Evolutionary conservation across 1,139 yeast species (phyloP), one percentile per base, ranked within the genome.

Genomic region (Suhomyces bolitotheri): DNA sequence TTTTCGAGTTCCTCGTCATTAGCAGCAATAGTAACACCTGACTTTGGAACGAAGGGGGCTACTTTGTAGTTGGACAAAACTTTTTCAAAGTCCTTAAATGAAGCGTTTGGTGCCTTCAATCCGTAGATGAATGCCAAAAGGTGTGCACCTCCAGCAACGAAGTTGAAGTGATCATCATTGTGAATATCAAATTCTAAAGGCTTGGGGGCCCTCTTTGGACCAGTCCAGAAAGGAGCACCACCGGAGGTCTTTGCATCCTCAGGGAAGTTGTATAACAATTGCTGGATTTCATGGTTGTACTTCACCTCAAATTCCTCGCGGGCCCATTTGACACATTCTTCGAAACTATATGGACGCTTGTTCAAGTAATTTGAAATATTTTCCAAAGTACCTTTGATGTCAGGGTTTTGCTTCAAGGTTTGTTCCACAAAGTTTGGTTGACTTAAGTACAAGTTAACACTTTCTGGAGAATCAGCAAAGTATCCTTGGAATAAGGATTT

Each of bases 221-320:
- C 97, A 16, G 96, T 80, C 99, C 99, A 92, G 66, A 92, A 92
- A 47, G 95, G 94, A 23, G 84, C 90, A 38, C 98, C 98, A 39
- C 76, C 75, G 0, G 96, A 81, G 2, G 97, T 92, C 37, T 76
- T 82, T 5, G 97, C 95, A 64, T 92, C 98, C 44, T 75, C 78
- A 19, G 98, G 98, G 76, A 94, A 94, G 59, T 90, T 90, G 72
- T 78, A 92, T 49, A 94, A 73, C 50, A 92, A 73, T 67, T 92
- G 99, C 54, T 80, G 72, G 47, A 90, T 89, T 40, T 92, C 97
- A 54, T 89, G 80, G 53, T 77, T 79, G 71, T 73, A 92, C 62
- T 87, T 87, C 51, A 69, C 70, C 65, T 90, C 96, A 58, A 92
- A 92, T 64, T 89, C 90, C 19, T 74, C 49, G 62, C 97, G 81